These are phyloP conservation scores for Erigeron philadelphicus DNA, from an alignment of 140 eudicot species.

Conservation along the genomic window DNA sequence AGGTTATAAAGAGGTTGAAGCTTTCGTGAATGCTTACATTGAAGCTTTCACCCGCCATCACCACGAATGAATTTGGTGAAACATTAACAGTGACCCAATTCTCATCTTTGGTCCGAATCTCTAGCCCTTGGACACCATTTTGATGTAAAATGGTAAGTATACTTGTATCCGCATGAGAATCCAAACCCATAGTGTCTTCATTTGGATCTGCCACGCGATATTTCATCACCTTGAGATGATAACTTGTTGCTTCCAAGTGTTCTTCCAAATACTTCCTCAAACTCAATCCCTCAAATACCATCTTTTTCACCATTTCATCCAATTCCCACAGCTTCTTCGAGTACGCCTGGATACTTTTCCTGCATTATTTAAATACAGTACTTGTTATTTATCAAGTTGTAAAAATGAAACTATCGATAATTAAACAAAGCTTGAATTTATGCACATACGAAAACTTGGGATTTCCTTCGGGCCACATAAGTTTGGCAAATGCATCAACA, in stretches of 20 bases:
- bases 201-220: slow-evolving; percentile 37
- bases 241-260: slow-evolving; percentile 35
- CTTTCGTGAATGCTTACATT: too few relatives aligned
- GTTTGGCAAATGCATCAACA: slow-evolving; percentile 29
- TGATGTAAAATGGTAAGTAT: slow-evolving; percentile 59
- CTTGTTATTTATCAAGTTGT: background rate
- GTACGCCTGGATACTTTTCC: slow-evolving; percentile 18
- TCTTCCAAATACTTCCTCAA: slow-evolving; percentile 42
- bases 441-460: background rate
- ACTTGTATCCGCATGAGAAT: slow-evolving; percentile 56
- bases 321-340: slow-evolving; percentile 39
- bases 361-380: background rate
- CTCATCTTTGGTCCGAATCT: slow-evolving; percentile 54
- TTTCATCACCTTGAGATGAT: slow-evolving; percentile 53
- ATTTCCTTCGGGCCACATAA: slow-evolving; percentile 69
- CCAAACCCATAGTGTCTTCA: slow-evolving; percentile 51
- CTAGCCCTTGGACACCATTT: slow-evolving; percentile 50
- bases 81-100: slow-evolving; percentile 59
- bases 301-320: slow-evolving; percentile 52
- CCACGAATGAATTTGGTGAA: slow-evolving; percentile 46
- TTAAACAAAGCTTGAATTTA: too few relatives aligned
- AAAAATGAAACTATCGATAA: too few relatives aligned
- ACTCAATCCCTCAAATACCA: slow-evolving; percentile 59
- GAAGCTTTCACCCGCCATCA: slow-evolving; percentile 46
- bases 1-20: too few relatives aligned